Evolutionary conservation across 208 protist genomes (phyloP).

Genomic region (Endotrypanum monterogeii): DNA sequence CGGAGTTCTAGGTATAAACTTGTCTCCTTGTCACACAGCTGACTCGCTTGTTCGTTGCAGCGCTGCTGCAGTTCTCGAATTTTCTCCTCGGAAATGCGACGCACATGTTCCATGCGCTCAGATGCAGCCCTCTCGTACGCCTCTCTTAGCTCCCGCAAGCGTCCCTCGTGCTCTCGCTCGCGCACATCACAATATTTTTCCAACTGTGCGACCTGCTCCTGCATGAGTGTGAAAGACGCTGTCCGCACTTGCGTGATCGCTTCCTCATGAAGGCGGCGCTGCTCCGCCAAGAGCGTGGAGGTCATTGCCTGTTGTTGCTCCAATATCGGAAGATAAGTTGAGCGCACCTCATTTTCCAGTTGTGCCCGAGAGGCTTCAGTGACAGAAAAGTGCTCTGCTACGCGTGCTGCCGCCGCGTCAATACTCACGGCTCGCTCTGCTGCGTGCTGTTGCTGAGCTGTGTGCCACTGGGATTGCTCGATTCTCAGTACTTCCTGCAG

Average conservation of each 20-base stretch:
- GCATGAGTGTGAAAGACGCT: background rate
- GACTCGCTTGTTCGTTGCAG: conserved; percentile 27
- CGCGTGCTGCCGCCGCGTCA: conserved; percentile 5
- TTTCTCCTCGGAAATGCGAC: conserved; percentile 2
- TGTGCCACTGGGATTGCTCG: conserved; percentile 9
- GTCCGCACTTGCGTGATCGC: conserved; percentile 3
- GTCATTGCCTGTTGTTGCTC: conserved; percentile 17
- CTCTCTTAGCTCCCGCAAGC: conserved; percentile 3
- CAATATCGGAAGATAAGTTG: conserved; percentile 10
- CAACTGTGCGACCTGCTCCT: background rate
- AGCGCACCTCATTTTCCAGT: conserved; percentile 16
- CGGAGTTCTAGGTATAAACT: conserved; percentile 2
- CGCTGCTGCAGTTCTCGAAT: conserved; percentile 18
- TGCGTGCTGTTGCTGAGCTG: background rate
- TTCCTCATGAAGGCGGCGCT: conserved; percentile 14
- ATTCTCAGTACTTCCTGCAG: conserved; percentile 14
- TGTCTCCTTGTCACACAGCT: conserved; percentile 16
- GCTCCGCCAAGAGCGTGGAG: conserved; percentile 13
- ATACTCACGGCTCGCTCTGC: background rate
- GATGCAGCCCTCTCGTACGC: conserved; percentile 1
- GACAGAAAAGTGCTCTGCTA: background rate
- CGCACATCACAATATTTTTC: background rate
- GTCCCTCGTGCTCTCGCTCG: conserved; percentile 8
- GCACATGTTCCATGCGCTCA: background rate
- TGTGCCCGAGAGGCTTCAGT: conserved; percentile 8